These are phyloP conservation scores for Hyphodiscus hymeniophilus DNA, from an alignment of 495 filamentous ascomycete species.

Conservation along the genomic window DNA sequence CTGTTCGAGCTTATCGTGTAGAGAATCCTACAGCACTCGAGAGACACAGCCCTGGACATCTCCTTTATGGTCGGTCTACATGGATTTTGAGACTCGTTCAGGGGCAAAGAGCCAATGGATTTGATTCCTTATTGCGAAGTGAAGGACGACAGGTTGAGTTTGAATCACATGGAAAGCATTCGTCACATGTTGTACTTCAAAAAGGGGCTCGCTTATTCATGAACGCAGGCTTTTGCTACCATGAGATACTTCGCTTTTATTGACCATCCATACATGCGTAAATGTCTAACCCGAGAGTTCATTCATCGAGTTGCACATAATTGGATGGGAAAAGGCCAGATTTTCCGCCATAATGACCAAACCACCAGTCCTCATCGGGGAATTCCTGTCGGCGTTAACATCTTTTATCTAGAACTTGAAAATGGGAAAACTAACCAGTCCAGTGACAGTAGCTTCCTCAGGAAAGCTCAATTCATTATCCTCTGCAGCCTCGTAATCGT, in stretches of 20 bases:
- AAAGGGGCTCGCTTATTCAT: no score
- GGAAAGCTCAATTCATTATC: conserved; percentile 96
- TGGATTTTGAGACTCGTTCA: no score
- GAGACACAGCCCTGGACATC: no score
- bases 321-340: conserved; percentile 89
- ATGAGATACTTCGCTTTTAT: background rate
- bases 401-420: background rate
- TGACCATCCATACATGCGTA: background rate
- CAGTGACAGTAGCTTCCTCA: conserved; percentile 69
- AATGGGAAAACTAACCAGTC: conserved; percentile 23
- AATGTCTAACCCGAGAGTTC: background rate
- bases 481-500: conserved; percentile 96
- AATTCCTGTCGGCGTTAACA: conserved; percentile 56
- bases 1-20: no score
- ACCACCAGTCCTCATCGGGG: conserved; percentile 99
- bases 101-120: no score
- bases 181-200: no score
- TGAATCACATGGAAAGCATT: no score
- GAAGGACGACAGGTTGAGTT: no score
- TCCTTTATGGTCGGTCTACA: no score
- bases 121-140: no score
- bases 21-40: no score
- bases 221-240: no score
- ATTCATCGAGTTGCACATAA: conserved; percentile 63
- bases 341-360: conserved; percentile 71